phyloP scores from a whole-genome alignment of 768 basidiomycete species.

The Gloeophyllum trabeum region DNA sequence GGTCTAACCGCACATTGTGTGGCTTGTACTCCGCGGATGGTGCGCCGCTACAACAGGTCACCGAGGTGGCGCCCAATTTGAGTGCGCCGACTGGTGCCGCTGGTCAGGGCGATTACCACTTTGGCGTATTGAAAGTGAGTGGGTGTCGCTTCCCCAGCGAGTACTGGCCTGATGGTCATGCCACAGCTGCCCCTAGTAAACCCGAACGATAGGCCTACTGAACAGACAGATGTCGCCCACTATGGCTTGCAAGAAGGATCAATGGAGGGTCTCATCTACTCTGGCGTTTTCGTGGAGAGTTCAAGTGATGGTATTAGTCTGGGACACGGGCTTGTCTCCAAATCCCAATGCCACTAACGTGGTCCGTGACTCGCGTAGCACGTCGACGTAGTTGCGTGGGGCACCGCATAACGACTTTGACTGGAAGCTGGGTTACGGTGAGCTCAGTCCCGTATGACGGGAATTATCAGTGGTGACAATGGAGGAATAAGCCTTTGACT shows the following conservation, averaged over 20 bases:
- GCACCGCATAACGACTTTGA: too few relatives aligned
- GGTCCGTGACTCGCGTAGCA: too few relatives aligned
- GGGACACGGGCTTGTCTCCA: slow-evolving; percentile 19
- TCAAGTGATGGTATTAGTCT: slow-evolving; percentile 24
- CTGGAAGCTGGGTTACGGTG: too few relatives aligned
- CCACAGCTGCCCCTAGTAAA: slow-evolving; percentile 42
- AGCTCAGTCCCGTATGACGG: too few relatives aligned
- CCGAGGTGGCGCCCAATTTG: slow-evolving; percentile 27
- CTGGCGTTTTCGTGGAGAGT: slow-evolving; percentile 45
- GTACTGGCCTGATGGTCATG: not conserved
- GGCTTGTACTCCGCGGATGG: slow-evolving; percentile 39
- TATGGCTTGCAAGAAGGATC: slow-evolving; percentile 48
- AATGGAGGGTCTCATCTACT: slow-evolving; percentile 42
- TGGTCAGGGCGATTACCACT: slow-evolving; percentile 50
- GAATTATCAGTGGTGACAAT: too few relatives aligned
- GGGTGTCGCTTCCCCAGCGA: not conserved
- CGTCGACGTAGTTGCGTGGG: too few relatives aligned
- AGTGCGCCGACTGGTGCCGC: slow-evolving; percentile 26
- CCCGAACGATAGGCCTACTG: slow-evolving; percentile 27
- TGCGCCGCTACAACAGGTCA: slow-evolving; percentile 28
- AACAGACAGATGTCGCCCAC: slow-evolving; percentile 47
- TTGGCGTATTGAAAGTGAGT: slow-evolving; percentile 46
- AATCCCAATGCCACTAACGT: too few relatives aligned
- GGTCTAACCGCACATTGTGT: slow-evolving; percentile 35
- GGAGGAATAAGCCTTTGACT: too few relatives aligned